Percentiles rank a stretch among this genome's conserved stretches.
Evolutionary conservation across 768 basidiomycete species (phyloP).

Genomic region (Tricholoma hemisulphureum): DNA sequence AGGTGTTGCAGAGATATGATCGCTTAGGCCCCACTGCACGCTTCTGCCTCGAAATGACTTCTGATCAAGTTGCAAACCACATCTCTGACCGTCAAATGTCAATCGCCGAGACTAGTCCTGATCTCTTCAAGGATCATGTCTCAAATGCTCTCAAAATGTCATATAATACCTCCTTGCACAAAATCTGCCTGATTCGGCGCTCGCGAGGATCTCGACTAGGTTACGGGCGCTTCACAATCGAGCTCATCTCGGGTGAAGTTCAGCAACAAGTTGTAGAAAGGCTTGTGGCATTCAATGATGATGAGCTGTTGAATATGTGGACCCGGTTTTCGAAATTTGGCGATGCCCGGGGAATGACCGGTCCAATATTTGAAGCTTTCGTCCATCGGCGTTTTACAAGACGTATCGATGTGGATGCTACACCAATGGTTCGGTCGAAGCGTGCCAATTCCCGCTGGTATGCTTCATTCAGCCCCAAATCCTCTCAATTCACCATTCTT

Average conservation of each 20-base stretch:
- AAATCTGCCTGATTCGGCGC: not conserved
- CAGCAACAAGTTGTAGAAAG: not conserved
- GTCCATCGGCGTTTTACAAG: not conserved
- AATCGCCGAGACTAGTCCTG: not conserved
- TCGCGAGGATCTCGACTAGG: not conserved
- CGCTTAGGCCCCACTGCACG: not conserved
- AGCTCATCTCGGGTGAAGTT: not conserved
- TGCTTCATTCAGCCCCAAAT: not conserved
- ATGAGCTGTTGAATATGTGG: constrained; percentile 1
- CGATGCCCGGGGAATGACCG: not conserved
- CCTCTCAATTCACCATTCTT: not conserved
- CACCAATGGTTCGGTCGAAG: not conserved
- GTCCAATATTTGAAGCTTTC: not conserved
- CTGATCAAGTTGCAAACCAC: not conserved
- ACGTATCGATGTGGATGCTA: not conserved
- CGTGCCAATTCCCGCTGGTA: not conserved
- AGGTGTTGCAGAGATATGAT: not conserved
- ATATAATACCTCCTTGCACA: not conserved
- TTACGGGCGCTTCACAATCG: not conserved
- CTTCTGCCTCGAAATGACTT: not conserved
- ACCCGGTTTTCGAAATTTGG: not conserved
- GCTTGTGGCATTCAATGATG: not conserved
- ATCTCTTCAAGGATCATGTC: not conserved
- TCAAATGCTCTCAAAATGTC: not conserved
- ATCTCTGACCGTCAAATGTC: not conserved